Percentiles rank a stretch among this genome's conserved stretches.
Conservation (phyloP, 2,329 filamentous ascomycete species). For the Dactylonectria estremocensis region DNA sequence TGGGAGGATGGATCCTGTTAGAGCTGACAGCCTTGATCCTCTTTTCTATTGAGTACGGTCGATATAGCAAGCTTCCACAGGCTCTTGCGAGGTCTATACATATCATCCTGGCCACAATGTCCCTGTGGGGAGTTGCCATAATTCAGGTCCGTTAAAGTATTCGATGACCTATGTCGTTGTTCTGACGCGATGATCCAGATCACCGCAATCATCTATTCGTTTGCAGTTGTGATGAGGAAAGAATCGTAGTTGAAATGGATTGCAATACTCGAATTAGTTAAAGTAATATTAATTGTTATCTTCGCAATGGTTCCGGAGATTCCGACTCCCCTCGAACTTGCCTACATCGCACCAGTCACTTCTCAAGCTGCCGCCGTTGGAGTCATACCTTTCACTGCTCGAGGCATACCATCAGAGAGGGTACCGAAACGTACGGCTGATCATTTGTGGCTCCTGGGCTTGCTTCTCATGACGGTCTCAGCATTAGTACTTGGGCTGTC, state of each 20-base stretch:
- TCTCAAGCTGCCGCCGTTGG: too few species aligned
- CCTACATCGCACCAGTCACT: background rate
- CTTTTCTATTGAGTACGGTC: too few species aligned
- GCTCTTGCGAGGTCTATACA: too few species aligned
- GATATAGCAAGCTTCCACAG: too few species aligned
- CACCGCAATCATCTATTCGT: too few species aligned
- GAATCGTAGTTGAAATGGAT: constrained; percentile 11
- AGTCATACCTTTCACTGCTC: constrained; percentile 8
- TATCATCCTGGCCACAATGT: too few species aligned
- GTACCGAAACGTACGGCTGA: constrained; percentile 1
- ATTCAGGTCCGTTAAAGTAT: too few species aligned
- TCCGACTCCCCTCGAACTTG: constrained; percentile 7
- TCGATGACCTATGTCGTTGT: too few species aligned
- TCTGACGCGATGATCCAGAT: too few species aligned
- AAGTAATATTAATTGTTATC: constrained; percentile 11
- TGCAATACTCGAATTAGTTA: background rate
- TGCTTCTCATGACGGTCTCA: constrained; percentile 14
- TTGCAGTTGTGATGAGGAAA: constrained; percentile 1
- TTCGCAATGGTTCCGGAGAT: constrained; percentile 4
- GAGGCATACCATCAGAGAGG: constrained; percentile 3
- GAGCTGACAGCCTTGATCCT: too few species aligned
- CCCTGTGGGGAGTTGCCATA: too few species aligned
- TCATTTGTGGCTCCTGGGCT: constrained; percentile 6
- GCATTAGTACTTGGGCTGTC: too few species aligned
- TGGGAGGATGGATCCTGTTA: background rate